phyloP scores from a whole-genome alignment of 768 basidiomycete genomes.

The Pleurotus eryngii region DNA sequence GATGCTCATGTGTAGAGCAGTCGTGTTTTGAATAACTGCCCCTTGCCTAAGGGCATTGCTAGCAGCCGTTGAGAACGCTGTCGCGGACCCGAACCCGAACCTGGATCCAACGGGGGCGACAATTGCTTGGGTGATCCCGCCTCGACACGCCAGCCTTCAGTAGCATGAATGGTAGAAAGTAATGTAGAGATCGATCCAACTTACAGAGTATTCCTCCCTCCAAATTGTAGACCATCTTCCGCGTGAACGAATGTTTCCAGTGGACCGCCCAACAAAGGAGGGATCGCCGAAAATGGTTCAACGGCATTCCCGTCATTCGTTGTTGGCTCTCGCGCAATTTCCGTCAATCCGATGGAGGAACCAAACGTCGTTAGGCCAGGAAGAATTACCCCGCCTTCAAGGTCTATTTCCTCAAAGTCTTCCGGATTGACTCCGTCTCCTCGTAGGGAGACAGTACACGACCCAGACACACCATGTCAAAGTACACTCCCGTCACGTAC shows the following conservation, averaged over 20 bases:
- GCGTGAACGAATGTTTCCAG: slow-evolving; percentile 49
- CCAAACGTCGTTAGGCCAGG: slow-evolving; percentile 69
- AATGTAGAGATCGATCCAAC: slow-evolving; percentile 20
- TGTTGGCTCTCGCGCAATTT: slow-evolving; percentile 61
- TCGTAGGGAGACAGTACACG: no score
- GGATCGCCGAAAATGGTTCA: slow-evolving; percentile 41
- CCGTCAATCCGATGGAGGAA: slow-evolving; percentile 59
- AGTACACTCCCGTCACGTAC: slow-evolving; percentile 51
- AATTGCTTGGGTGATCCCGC: slow-evolving; percentile 71
- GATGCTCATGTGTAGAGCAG: slow-evolving; percentile 61
- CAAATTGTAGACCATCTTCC: slow-evolving; percentile 60
- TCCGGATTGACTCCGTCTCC: background rate
- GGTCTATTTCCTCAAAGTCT: slow-evolving; percentile 36
- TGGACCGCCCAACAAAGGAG: slow-evolving; percentile 42
- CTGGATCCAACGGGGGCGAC: slow-evolving; percentile 53
- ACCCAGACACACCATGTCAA: slow-evolving; percentile 29
- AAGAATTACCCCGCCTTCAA: slow-evolving; percentile 59
- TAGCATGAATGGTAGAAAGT: slow-evolving; percentile 1
- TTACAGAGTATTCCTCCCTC: slow-evolving; percentile 47
- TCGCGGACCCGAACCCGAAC: slow-evolving; percentile 61
- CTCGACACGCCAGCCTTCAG: slow-evolving; percentile 64
- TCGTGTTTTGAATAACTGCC: slow-evolving; percentile 63
- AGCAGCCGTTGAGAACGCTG: slow-evolving; percentile 58
- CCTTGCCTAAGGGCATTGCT: slow-evolving; percentile 53
- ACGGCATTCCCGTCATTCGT: slow-evolving; percentile 64